A percentile compares a stretch with the other conserved stretches of the same genome.
These are phyloP conservation scores for Blechomonas ayalai DNA, from an alignment of 208 protist genomes.

Conservation along the genomic window DNA sequence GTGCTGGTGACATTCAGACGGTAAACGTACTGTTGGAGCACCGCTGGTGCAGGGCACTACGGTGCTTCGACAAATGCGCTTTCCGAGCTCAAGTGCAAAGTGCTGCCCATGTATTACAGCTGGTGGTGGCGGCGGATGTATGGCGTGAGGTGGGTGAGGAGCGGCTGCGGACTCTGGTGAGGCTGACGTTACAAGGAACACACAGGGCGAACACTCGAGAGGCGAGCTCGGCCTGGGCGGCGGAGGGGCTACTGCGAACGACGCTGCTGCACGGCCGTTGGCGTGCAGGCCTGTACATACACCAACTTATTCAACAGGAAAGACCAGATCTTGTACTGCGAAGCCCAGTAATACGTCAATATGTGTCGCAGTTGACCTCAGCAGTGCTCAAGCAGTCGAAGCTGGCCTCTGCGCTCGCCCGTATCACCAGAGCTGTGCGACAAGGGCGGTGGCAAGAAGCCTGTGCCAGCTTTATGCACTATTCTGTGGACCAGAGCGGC, in stretches of 20 bases:
- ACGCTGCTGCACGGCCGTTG: constrained; percentile 44
- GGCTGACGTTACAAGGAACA: background rate
- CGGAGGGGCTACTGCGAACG: constrained; percentile 35
- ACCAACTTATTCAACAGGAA: constrained; percentile 38
- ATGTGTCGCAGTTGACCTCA: constrained; percentile 33
- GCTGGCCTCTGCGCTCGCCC: constrained; percentile 31
- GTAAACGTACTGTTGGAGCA: constrained; percentile 42
- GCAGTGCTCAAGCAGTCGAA: constrained; percentile 37
- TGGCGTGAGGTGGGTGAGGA: constrained; percentile 28
- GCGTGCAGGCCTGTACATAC: constrained; percentile 50
- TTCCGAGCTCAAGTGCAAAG: constrained; percentile 30
- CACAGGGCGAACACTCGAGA: background rate
- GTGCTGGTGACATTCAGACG: background rate
- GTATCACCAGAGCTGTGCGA: constrained; percentile 24
- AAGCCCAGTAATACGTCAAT: constrained; percentile 26
- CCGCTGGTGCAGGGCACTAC: constrained; percentile 37
- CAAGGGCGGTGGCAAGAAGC: constrained; percentile 38
- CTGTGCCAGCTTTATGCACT: constrained; percentile 33
- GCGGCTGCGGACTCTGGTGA: constrained; percentile 29
- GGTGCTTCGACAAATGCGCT: constrained; percentile 14
- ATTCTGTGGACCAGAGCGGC: constrained; percentile 5
- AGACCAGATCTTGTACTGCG: constrained; percentile 31
- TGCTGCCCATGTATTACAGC: constrained; percentile 48
- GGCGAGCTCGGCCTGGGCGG: constrained; percentile 1
- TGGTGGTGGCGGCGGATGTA: constrained; percentile 37